phyloP scores from a whole-genome alignment of 2,329 filamentous ascomycete genomes.

The Cytospora paraplurivora region DNA sequence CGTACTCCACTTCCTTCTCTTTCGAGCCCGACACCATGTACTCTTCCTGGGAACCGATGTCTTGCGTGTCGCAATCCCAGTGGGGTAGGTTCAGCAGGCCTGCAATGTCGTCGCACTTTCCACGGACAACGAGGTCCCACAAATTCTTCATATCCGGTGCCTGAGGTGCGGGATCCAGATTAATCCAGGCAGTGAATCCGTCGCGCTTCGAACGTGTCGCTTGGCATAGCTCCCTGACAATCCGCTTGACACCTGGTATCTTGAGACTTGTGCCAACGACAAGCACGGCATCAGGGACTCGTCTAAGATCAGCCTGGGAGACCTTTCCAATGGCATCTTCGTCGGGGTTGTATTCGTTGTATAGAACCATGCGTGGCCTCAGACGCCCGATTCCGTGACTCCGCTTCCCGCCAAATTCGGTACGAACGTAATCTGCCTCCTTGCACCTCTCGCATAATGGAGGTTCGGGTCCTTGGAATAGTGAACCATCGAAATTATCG shows the following conservation, averaged over 20 bases:
- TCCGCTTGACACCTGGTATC: slow-evolving; percentile 85
- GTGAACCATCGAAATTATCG: slow-evolving; percentile 71
- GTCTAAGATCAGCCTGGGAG: slow-evolving; percentile 80
- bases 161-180: slow-evolving; percentile 80
- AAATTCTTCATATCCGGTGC: slow-evolving; percentile 86
- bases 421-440: slow-evolving; percentile 74
- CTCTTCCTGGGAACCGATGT: slow-evolving; percentile 45
- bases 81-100: slow-evolving; percentile 64
- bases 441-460: slow-evolving; percentile 78
- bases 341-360: slow-evolving; percentile 96
- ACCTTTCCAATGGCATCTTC: slow-evolving; percentile 94
- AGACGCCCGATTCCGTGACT: slow-evolving; percentile 91
- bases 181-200: slow-evolving; percentile 92
- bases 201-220: slow-evolving; percentile 81
- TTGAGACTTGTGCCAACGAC: slow-evolving; percentile 96
- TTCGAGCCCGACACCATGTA: slow-evolving; percentile 48
- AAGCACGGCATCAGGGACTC: slow-evolving; percentile 85
- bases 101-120: slow-evolving; percentile 86
- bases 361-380: slow-evolving; percentile 90
- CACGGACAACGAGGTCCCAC: slow-evolving; percentile 89
- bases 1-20: slow-evolving; percentile 44
- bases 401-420: slow-evolving; percentile 75
- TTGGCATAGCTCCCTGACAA: slow-evolving; percentile 88
- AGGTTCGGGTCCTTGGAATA: slow-evolving; percentile 83
- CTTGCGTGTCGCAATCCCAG: slow-evolving; percentile 56